Base-by-base conservation (phyloP, 2,329 filamentous ascomycete genomes). In the Neonectria punicea region DNA sequence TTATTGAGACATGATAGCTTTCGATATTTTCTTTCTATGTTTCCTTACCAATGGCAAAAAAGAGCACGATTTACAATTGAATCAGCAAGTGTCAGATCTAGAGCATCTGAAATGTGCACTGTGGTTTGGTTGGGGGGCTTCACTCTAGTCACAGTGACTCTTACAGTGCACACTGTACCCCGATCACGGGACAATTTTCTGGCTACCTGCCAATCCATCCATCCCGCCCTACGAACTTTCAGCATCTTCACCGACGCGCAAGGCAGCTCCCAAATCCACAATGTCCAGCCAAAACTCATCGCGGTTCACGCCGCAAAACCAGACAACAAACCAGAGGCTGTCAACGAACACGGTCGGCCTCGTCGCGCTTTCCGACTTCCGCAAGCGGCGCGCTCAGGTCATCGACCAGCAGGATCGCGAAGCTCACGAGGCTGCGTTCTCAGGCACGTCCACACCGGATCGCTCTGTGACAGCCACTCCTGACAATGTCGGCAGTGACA, bases 371-470 rank as follows among this genome's bases (percentile, higher is more conserved):
- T 93, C 93, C 70, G 96, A 98, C 77, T 98, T 97, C 79, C 93
- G 95, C 80, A 98, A 99, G 82, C 90, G 96, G 65, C 93, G 95
- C 79, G 94, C 94, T 72, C 93, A 98, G 80, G 93, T 94, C n/a
- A 84, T 97, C 53, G 95, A 98, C 79, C 90, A 93, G 76, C 95
- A 96, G 76, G 93, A 96, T 76, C 89, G 92, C 74, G 93, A 96
- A 74, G 90, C 89, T 13, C 89, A 90, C 75, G 91, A 93, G 70
- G 86, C 75, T 41, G 83, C 87, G 28, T 76, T 86, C 60, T 78
- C 80, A 59, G 77, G 76, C 70, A 78, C 80, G 63, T 80, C 82
- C 50, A 85, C 84, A 49, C 83, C 85, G 44, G 83, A 86, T 72
- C 81, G 81, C 61, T 85, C 84, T n/a, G 75, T 77, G 58, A 82